A percentile compares a stretch with the other conserved stretches of the same genome.
phyloP scores from a whole-genome alignment of 177 flowering plant species.

The Vitis hybrid region DNA sequence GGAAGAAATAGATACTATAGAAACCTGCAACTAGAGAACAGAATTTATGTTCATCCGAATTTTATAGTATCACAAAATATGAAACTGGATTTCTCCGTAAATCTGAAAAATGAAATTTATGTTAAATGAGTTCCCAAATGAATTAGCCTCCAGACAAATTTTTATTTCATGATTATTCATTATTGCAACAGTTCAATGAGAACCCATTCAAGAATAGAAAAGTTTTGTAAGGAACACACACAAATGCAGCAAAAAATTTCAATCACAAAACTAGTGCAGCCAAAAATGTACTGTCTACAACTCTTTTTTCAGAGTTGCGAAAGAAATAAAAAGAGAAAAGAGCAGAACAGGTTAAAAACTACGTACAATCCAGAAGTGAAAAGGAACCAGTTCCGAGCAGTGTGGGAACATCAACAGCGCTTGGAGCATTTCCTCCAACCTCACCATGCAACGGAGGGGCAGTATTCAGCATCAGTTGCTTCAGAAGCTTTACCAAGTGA shows the following conservation, averaged over 20 bases:
- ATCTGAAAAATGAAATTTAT: no score
- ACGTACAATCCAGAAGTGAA: constrained; percentile 74
- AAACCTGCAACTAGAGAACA: no score
- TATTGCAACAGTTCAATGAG: not conserved
- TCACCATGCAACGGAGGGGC: constrained; percentile 45
- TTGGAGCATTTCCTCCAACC: constrained; percentile 49
- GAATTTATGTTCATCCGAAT: no score
- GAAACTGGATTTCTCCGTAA: no score
- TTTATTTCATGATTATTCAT: not conserved
- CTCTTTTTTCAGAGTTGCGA: no score
- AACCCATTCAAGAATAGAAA: not conserved
- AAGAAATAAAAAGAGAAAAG: not conserved
- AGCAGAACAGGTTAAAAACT: not conserved
- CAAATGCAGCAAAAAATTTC: not conserved
- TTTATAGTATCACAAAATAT: no score
- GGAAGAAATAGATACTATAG: no score
- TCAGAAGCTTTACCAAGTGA: constrained; percentile 88
- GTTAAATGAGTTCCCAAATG: not conserved
- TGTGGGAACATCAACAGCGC: constrained; percentile 91
- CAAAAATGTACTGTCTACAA: not conserved
- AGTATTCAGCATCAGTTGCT: constrained; percentile 58
- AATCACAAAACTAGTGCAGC: not conserved
- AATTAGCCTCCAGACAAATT: not conserved
- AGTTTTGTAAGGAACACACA: not conserved
- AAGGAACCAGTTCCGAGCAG: constrained; percentile 82